Evolutionary conservation across 495 filamentous ascomycete species (phyloP), one percentile per base, ranked within the genome.

Genomic region (Chlorociboria aeruginascens): DNA sequence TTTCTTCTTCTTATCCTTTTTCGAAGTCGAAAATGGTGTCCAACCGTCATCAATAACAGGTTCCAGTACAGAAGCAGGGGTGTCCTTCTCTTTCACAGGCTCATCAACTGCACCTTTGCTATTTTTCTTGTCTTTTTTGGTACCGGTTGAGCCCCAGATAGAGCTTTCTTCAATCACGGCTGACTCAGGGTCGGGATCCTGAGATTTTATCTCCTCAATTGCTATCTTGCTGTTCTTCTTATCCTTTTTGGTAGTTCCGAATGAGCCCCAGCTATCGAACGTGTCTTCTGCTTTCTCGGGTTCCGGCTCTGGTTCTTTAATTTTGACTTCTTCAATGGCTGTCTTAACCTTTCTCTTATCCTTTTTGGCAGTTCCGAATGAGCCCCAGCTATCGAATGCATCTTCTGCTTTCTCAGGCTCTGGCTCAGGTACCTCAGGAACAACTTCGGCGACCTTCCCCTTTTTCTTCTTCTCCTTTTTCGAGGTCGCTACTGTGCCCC

Each of bases 1-100:
- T 35, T 61, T 64, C 51, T 62, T 61, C 52, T 65, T 65, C 47
- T 66, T 69, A 25, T 56, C 54, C 40, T 66, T 61, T 48, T 62
- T 64, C 3, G 31, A n/a, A n/a, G 37, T 38, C 2, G 32, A 31
- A 32, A 54, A 43, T 34, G 48, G 60, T 33, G 47, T 52, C 20
- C 52, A 47, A 36, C 43, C 49, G 36, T 54, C 61, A 49, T 62
- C 59, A 4, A 53, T 59, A 7, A 48, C 41, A 2, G 55, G 50
- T 46, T 61, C 56, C 20, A 50, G 52, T 13, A 42, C 48, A 32
- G 47, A 46, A 7, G 30, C 40, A 11, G 47, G 39, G 20, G 20
- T 25, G 3, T 32, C 42, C 28, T 44, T 31, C 12, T 32, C 28
- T 38, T 46, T 38, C 12, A 20, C 34, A 9, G 41, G 32, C 13